phyloP scores from a whole-genome alignment of 1,284 basidiomycete genomes.

The Ceraceosorus guamensis region DNA sequence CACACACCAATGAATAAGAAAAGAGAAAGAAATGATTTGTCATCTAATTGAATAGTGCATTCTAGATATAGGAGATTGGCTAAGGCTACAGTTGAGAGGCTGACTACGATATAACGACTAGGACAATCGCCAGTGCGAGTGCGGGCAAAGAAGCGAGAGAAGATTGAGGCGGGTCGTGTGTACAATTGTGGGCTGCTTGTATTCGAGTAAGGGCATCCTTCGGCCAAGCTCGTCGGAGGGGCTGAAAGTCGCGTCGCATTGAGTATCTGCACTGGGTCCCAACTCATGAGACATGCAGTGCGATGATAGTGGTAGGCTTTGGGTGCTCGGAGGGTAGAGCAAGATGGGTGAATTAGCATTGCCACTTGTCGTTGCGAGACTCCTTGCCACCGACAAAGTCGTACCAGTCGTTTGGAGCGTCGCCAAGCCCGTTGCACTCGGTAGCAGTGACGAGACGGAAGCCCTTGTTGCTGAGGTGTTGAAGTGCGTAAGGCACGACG shows the following conservation, averaged over 20 bases:
- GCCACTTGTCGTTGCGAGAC: not conserved
- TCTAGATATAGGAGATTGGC: no score
- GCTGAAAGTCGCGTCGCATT: not conserved
- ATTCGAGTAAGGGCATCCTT: not conserved
- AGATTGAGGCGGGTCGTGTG: no score
- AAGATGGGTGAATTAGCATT: no score
- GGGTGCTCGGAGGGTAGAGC: no score
- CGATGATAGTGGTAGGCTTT: not conserved
- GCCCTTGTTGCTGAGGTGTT: not conserved
- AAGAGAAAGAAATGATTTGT: no score
- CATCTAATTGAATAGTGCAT: no score
- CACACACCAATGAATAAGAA: no score
- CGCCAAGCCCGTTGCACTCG: not conserved
- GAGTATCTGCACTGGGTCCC: not conserved
- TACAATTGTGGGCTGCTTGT: not conserved
- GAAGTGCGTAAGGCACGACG: constrained; percentile 1
- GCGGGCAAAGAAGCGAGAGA: no score
- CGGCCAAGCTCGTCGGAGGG: not conserved
- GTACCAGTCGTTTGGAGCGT: not conserved
- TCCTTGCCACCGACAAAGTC: not conserved
- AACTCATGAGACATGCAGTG: not conserved
- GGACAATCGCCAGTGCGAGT: no score
- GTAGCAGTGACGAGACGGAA: not conserved
- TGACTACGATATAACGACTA: no score
- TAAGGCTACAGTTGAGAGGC: no score